phyloP scores from a whole-genome alignment of 2,329 filamentous ascomycete species.

The Plectosphaerella sp. region DNA sequence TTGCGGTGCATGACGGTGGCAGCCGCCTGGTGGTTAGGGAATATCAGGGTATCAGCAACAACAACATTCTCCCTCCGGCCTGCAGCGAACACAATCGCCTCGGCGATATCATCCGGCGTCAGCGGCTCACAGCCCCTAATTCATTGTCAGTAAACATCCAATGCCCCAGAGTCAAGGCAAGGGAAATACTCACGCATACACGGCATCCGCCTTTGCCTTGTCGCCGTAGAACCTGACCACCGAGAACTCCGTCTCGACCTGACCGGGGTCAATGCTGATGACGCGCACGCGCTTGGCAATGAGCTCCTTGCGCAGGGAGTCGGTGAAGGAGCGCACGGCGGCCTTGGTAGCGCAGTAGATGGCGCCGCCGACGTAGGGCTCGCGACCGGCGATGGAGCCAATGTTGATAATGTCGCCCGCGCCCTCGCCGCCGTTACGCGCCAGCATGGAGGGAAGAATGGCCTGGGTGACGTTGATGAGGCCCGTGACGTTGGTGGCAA shows the following conservation, averaged over 20 bases:
- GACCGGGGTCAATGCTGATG: constrained; percentile 86
- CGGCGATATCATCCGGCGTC: constrained; percentile 86
- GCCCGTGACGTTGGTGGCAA: constrained; percentile 88
- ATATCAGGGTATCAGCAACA: constrained; percentile 80
- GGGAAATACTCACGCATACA: constrained; percentile 65
- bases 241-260: constrained; percentile 93
- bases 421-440: constrained; percentile 64
- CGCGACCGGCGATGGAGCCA: constrained; percentile 81
- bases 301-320: constrained; percentile 76
- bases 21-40: constrained; percentile 80
- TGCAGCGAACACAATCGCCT: constrained; percentile 81
- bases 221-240: constrained; percentile 88
- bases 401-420: constrained; percentile 92
- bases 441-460: constrained; percentile 75
- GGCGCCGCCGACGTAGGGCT: constrained; percentile 77
- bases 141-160: constrained; percentile 22
- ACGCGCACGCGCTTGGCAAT: constrained; percentile 76
- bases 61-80: constrained; percentile 86
- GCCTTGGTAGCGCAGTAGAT: constrained; percentile 96
- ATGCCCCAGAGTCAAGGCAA: not conserved
- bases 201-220: constrained; percentile 82
- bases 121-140: constrained; percentile 70
- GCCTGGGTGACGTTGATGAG: constrained; percentile 97
- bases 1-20: constrained; percentile 4
- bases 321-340: constrained; percentile 79